Evolutionary conservation across 2,329 filamentous ascomycete species (phyloP).

Genomic region (Fusarium austroafricanum): DNA sequence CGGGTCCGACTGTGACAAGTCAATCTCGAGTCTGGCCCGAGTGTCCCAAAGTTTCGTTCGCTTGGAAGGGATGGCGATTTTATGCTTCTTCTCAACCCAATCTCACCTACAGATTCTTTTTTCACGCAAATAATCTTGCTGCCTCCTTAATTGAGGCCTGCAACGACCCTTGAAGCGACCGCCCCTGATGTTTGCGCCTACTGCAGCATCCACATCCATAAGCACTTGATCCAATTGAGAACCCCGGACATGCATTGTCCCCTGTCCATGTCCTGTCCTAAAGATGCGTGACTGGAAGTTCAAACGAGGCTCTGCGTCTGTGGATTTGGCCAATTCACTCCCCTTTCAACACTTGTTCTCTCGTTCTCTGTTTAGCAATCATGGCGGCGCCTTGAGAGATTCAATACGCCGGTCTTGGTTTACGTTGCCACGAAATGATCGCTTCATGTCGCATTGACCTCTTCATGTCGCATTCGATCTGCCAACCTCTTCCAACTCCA

Average conservation of each 20-base stretch:
- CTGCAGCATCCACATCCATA: slow-evolving; percentile 23
- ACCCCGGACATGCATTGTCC: slow-evolving; percentile 7
- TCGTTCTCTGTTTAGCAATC: background rate
- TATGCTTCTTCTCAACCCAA: background rate
- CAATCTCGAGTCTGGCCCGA: background rate
- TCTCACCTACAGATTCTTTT: background rate
- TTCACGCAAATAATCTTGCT: too few relatives aligned
- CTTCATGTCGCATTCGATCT: background rate
- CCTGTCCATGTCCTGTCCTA: slow-evolving; percentile 8
- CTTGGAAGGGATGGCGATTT: background rate
- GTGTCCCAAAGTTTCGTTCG: background rate
- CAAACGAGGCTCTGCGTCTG: slow-evolving; percentile 32
- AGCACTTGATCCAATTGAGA: slow-evolving; percentile 34
- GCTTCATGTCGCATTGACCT: background rate
- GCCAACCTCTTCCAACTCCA: background rate
- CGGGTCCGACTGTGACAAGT: too few relatives aligned
- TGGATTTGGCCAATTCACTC: slow-evolving; percentile 1
- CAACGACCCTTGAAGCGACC: slow-evolving; percentile 8
- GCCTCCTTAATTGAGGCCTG: slow-evolving; percentile 22
- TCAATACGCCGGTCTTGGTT: slow-evolving; percentile 8
- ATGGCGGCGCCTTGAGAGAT: slow-evolving; percentile 21
- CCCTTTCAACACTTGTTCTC: slow-evolving; percentile 5
- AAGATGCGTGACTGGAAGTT: slow-evolving; percentile 23
- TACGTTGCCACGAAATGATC: background rate
- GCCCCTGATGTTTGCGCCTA: slow-evolving; percentile 16